A percentile compares a stretch with the other conserved stretches of the same genome.
These are phyloP conservation scores for Artomyces pyxidatus DNA, from an alignment of 768 basidiomycete genomes.

Conservation along the genomic window DNA sequence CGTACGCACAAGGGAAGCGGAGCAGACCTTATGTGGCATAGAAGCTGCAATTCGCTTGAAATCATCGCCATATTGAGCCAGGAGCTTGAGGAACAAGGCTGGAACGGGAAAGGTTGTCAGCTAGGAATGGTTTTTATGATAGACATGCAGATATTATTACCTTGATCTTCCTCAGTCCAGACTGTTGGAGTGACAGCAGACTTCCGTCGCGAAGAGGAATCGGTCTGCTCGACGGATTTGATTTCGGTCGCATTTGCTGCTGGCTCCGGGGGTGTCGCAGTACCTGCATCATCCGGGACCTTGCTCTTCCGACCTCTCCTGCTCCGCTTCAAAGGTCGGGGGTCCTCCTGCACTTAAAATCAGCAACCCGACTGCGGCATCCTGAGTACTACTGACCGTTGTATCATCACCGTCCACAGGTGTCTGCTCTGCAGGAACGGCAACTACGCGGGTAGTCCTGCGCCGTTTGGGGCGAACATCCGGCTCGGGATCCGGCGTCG, in stretches of 20 bases:
- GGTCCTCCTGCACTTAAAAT: slow-evolving; percentile 21
- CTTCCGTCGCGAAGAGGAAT: slow-evolving; percentile 19
- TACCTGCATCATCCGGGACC: slow-evolving; percentile 19
- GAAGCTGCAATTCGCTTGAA: slow-evolving; percentile 62
- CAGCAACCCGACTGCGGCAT: slow-evolving; percentile 12
- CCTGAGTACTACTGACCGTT: slow-evolving; percentile 24
- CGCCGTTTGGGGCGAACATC: slow-evolving; percentile 24
- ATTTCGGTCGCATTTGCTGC: slow-evolving; percentile 17
- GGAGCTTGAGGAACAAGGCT: slow-evolving; percentile 47
- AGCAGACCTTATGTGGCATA: slow-evolving; percentile 54
- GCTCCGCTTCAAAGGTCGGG: slow-evolving; percentile 25
- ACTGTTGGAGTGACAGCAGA: slow-evolving; percentile 29
- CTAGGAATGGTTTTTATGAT: slow-evolving; percentile 11
- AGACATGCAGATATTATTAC: slow-evolving; percentile 26
- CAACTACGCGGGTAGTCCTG: too few species aligned
- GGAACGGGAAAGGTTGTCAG: slow-evolving; percentile 1
- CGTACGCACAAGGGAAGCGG: neutral
- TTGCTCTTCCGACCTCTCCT: slow-evolving; percentile 25
- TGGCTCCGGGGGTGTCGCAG: slow-evolving; percentile 20
- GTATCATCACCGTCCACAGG: too few species aligned
- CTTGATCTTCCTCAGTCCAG: slow-evolving; percentile 68
- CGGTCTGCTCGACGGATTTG: slow-evolving; percentile 20
- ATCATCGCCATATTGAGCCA: slow-evolving; percentile 57
- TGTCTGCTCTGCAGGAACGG: too few species aligned
- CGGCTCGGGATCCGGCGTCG: slow-evolving; percentile 61